Evolutionary conservation across 306 rosid species (phyloP).

Genomic region (Castanea crenata): DNA sequence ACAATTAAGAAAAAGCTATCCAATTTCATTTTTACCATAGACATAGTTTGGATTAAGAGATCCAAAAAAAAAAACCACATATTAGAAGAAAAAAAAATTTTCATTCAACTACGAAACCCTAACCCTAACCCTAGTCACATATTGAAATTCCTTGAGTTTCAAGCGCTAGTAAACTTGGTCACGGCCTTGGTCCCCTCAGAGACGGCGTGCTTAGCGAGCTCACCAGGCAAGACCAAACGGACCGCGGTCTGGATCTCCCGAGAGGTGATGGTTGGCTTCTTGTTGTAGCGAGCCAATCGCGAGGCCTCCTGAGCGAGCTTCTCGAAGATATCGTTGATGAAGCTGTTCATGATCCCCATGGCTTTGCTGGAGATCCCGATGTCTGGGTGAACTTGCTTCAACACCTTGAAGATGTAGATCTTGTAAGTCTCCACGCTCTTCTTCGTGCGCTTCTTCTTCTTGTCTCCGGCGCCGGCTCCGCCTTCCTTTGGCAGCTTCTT

Average conservation of each 20-base stretch:
- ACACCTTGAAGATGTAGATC: constrained; percentile 77
- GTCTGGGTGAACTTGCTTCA: constrained; percentile 73
- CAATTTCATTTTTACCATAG: neutral
- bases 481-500: too few species aligned
- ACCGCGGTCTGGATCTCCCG: too few species aligned
- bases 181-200: constrained; percentile 40
- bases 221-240: too few species aligned
- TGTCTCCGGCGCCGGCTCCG: constrained; percentile 40
- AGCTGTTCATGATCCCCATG: too few species aligned
- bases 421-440: constrained; percentile 71
- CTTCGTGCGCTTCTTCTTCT: constrained; percentile 72
- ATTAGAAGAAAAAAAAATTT: neutral
- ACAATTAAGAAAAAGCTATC: neutral
- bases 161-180: constrained; percentile 59
- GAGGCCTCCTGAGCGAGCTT: too few species aligned
- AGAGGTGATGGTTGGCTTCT: too few species aligned
- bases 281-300: too few species aligned
- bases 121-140: constrained; percentile 3
- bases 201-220: too few species aligned
- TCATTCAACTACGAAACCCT: neutral
- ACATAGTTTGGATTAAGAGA: constrained; percentile 6
- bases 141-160: neutral
- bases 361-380: constrained; percentile 1
- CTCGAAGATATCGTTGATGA: too few species aligned
- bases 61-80: neutral